These are phyloP conservation scores for Cytospora mali DNA, from an alignment of 2,329 filamentous ascomycete species.

Conservation along the genomic window DNA sequence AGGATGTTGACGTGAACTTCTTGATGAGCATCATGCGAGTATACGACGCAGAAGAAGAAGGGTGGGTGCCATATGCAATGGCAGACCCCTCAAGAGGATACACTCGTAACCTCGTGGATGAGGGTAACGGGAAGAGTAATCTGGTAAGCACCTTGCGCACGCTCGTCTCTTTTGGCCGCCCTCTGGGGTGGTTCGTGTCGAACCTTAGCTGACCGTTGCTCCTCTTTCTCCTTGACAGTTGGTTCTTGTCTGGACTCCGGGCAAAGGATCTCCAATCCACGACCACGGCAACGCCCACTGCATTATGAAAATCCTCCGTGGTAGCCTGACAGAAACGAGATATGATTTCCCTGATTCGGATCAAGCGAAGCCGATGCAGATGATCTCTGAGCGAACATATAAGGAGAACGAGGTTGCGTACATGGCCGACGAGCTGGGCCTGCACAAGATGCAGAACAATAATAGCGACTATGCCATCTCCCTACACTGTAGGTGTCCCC, in stretches of 20 bases:
- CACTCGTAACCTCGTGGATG: slow-evolving; percentile 86
- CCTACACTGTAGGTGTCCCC: slow-evolving; percentile 64
- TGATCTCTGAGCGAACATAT: slow-evolving; percentile 70
- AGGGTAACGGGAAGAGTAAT: slow-evolving; percentile 72
- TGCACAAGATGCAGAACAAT: slow-evolving; percentile 81
- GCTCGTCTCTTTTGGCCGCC: not conserved
- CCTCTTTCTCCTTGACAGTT: slow-evolving; percentile 55
- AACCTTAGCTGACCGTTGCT: slow-evolving; percentile 28
- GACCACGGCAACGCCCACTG: slow-evolving; percentile 90
- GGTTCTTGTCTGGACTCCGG: slow-evolving; percentile 86
- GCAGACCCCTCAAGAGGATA: slow-evolving; percentile 72
- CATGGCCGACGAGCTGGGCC: slow-evolving; percentile 86
- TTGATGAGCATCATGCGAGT: slow-evolving; percentile 73
- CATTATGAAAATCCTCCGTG: slow-evolving; percentile 86
- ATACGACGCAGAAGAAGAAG: slow-evolving; percentile 68
- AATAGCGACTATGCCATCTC: slow-evolving; percentile 79
- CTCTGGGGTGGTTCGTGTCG: not conserved
- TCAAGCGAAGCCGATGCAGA: slow-evolving; percentile 56
- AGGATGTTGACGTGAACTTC: slow-evolving; percentile 75
- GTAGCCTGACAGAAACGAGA: slow-evolving; percentile 77
- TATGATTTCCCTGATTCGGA: slow-evolving; percentile 69
- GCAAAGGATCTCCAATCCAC: slow-evolving; percentile 82
- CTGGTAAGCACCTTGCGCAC: slow-evolving; percentile 42
- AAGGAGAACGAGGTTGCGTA: slow-evolving; percentile 77
- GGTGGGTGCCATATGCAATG: slow-evolving; percentile 78